Evolutionary conservation across 73 alveolate genomes (phyloP).

Genomic region (Tetrahymena borealis): DNA sequence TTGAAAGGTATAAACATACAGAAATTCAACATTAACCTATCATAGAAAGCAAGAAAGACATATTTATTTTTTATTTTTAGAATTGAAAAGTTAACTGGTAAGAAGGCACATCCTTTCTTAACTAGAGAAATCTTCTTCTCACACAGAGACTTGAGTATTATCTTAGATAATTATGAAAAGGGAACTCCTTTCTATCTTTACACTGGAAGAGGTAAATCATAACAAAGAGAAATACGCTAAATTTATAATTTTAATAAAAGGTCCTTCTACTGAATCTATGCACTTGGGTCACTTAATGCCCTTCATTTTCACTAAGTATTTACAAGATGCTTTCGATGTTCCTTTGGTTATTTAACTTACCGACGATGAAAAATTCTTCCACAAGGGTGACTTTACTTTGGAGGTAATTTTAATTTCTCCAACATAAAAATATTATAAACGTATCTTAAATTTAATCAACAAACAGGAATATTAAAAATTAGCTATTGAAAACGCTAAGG

Average conservation of each 20-base stretch:
- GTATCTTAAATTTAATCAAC: background rate
- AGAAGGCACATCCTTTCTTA: constrained; percentile 90
- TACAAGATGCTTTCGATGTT: constrained; percentile 97
- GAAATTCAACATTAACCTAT: background rate
- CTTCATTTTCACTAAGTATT: constrained; percentile 92
- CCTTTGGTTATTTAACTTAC: constrained; percentile 97
- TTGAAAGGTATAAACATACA: background rate
- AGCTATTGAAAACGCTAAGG: constrained; percentile 95
- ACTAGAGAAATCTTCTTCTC: constrained; percentile 98
- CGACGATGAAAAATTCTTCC: constrained; percentile 98
- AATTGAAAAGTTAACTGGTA: constrained; percentile 72
- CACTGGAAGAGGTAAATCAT: constrained; percentile 78
- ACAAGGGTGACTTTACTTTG: constrained; percentile 50
- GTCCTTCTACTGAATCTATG: constrained; percentile 97
- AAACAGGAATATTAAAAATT: constrained; percentile 64
- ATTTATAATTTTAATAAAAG: background rate
- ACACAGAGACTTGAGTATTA: constrained; percentile 91
- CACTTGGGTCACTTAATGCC: constrained; percentile 98
- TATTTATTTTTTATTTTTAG: background rate
- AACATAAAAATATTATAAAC: background rate
- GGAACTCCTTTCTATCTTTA: constrained; percentile 94
- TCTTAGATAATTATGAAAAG: constrained; percentile 76
- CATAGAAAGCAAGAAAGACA: too few species aligned
- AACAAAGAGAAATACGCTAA: background rate
- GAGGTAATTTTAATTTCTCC: background rate